Conservation (phyloP, 805 yeast species). For the Ogataea neopini region DNA sequence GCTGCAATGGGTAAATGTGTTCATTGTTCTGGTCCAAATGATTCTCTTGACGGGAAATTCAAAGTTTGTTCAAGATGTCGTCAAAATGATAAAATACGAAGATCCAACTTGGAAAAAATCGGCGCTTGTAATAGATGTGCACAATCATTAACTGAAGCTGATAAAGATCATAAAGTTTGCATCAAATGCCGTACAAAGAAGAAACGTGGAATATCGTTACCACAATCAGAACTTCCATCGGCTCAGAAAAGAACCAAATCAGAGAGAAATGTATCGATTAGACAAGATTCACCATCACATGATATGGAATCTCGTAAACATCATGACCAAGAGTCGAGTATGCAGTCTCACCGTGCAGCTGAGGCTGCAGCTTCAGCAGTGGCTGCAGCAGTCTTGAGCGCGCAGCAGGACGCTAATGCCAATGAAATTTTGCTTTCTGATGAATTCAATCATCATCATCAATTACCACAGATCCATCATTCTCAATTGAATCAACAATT, state of each 20-base stretch:
- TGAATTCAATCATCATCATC: slow-evolving; percentile 10
- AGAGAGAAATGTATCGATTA: neutral
- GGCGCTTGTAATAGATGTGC: slow-evolving; percentile 70
- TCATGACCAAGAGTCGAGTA: neutral
- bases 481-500: slow-evolving; percentile 34
- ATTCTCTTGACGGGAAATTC: slow-evolving; percentile 44
- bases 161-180: slow-evolving; percentile 60
- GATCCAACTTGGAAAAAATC: slow-evolving; percentile 54
- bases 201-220: slow-evolving; percentile 34
- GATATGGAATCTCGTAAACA: neutral
- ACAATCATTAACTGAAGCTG: slow-evolving; percentile 44
- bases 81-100: slow-evolving; percentile 57
- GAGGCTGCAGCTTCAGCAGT: slow-evolving; percentile 20
- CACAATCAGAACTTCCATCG: neutral
- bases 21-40: slow-evolving; percentile 64
- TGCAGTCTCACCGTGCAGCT: slow-evolving; percentile 1
- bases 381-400: slow-evolving; percentile 22
- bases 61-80: slow-evolving; percentile 70
- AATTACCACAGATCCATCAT: slow-evolving; percentile 29
- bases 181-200: slow-evolving; percentile 52
- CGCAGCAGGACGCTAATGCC: slow-evolving; percentile 15
- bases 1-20: slow-evolving; percentile 67
- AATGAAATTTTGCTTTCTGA: slow-evolving; percentile 18
- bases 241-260: slow-evolving; percentile 3
- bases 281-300: slow-evolving; percentile 2